These are phyloP conservation scores for Hawksworthiomyces lignivorus DNA, from an alignment of 2,329 filamentous ascomycete species.

Conservation along the genomic window DNA sequence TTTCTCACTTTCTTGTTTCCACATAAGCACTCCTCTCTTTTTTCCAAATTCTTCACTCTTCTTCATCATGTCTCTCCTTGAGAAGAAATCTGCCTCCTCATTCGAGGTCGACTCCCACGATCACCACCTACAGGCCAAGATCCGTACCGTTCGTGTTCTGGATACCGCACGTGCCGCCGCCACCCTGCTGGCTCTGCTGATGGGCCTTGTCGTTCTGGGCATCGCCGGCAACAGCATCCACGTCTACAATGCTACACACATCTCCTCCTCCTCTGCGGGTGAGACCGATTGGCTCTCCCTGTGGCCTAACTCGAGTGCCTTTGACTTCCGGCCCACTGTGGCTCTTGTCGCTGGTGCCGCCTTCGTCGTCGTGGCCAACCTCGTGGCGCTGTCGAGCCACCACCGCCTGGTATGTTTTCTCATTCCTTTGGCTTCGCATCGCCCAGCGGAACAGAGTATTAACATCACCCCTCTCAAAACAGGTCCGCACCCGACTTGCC, in stretches of 20 bases:
- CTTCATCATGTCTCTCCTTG: slow-evolving; percentile 8
- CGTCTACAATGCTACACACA: slow-evolving; percentile 47
- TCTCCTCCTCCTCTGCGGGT: slow-evolving; percentile 34
- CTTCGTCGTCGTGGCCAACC: slow-evolving; percentile 41
- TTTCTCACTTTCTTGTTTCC: not conserved
- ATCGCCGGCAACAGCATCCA: slow-evolving; percentile 46
- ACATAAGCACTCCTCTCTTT: not conserved
- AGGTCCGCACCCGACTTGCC: slow-evolving; percentile 31
- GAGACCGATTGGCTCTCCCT: slow-evolving; percentile 35
- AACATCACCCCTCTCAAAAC: too few relatives aligned
- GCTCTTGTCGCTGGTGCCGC: slow-evolving; percentile 45
- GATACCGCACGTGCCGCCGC: slow-evolving; percentile 39
- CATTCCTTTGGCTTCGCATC: not conserved
- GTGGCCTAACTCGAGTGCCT: slow-evolving; percentile 44
- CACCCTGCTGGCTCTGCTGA: slow-evolving; percentile 41
- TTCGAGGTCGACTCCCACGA: slow-evolving; percentile 41
- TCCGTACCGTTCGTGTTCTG: slow-evolving; percentile 31
- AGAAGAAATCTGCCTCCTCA: slow-evolving; percentile 28
- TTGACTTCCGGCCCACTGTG: slow-evolving; percentile 49
- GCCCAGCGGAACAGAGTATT: too few relatives aligned
- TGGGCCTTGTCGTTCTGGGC: slow-evolving; percentile 45
- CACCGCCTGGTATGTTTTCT: slow-evolving; percentile 37
- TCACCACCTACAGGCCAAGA: slow-evolving; percentile 28
- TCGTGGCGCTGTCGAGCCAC: slow-evolving; percentile 41
- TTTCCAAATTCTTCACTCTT: not conserved